Base-by-base conservation (phyloP, 129 eudicot genomes). In the Arctium lappa region DNA sequence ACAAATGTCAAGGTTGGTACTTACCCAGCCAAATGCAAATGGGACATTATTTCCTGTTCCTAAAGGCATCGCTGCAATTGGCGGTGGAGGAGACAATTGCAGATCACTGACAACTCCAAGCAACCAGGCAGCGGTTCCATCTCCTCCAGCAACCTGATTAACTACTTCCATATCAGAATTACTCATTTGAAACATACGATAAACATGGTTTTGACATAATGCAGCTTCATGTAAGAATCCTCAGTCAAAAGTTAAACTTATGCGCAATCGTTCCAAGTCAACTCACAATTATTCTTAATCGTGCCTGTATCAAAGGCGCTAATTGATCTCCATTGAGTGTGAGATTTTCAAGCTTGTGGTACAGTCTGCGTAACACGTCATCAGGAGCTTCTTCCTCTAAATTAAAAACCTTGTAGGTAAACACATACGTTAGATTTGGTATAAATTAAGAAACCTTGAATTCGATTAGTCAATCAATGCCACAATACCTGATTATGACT, bases 11-110 rank as follows among this genome's bases (percentile, higher is more conserved):
- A 63, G 56, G 37, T 10, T 73, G 39, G 29, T 33, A 13, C 91
- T 30, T 86, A 91, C 97, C 97, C 97, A 91, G 34, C 93, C 97
- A 89, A 91, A 91, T 71, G 97, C 91, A 86, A 89, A 91, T 33
- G 96, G 91, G 4, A 91, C 86, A 83, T 91, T 89, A 50, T 91
- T 89, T 80, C 96, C 93, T 1, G 96, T 91, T 69, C 96, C 93
- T 33, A 91, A 76, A 36, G 96, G 91, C 74, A 91, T 88, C 1
- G 92, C 88, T 29, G 96, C 96, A 72, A 89, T 82, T 32, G 93
- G 93, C 31, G 93, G 96, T 12, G 91, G 87, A 15, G 84, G 90
- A 77, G 93, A 81, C 60, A 91, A 77, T 76, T 86, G 88, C 7
- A 91, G 87, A 81, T 91, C 96, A 77, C 87, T 79, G 69, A 91